Percentiles rank a stretch among this genome's conserved stretches.
phyloP scores from a whole-genome alignment of 2,329 filamentous ascomycete genomes.

The Aaosphaeria arxii region DNA sequence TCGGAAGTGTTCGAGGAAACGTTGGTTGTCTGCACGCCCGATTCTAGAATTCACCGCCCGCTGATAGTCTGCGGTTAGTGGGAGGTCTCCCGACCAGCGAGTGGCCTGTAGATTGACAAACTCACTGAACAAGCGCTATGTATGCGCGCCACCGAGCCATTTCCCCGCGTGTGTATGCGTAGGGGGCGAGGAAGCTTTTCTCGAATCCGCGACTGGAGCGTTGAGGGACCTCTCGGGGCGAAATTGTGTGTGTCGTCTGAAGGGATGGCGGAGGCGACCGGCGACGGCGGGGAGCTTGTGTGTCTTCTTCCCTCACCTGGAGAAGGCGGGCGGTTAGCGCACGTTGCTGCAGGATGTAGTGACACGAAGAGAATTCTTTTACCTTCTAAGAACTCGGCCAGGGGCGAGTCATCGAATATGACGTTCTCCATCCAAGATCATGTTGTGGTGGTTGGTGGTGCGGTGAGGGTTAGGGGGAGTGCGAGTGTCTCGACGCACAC shows the following conservation, averaged over 20 bases:
- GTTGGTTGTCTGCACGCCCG: constrained; percentile 73
- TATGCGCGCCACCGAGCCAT: constrained; percentile 37
- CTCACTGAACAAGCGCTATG: constrained; percentile 39
- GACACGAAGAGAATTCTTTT: constrained; percentile 23
- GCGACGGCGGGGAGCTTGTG: constrained; percentile 19
- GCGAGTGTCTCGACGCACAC: neutral
- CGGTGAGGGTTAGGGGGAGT: neutral
- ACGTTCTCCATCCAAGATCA: constrained; percentile 72
- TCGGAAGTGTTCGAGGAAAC: constrained; percentile 88
- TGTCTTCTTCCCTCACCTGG: constrained; percentile 33
- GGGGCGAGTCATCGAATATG: constrained; percentile 79
- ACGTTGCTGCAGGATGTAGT: constrained; percentile 5
- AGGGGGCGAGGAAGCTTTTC: constrained; percentile 50
- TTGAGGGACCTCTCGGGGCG: constrained; percentile 50
- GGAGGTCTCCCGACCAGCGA: neutral
- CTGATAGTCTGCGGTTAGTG: constrained; percentile 40
- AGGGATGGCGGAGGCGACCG: constrained; percentile 12
- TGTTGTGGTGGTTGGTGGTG: constrained; percentile 16
- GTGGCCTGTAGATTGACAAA: neutral
- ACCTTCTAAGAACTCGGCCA: constrained; percentile 91
- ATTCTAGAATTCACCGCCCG: constrained; percentile 69
- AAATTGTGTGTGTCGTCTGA: constrained; percentile 36
- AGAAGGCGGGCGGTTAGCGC: constrained; percentile 15
- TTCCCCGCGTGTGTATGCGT: constrained; percentile 30
- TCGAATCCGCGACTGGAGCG: constrained; percentile 47